Conservation (phyloP, 1,139 yeast species). For the Ogataea hybrid region DNA sequence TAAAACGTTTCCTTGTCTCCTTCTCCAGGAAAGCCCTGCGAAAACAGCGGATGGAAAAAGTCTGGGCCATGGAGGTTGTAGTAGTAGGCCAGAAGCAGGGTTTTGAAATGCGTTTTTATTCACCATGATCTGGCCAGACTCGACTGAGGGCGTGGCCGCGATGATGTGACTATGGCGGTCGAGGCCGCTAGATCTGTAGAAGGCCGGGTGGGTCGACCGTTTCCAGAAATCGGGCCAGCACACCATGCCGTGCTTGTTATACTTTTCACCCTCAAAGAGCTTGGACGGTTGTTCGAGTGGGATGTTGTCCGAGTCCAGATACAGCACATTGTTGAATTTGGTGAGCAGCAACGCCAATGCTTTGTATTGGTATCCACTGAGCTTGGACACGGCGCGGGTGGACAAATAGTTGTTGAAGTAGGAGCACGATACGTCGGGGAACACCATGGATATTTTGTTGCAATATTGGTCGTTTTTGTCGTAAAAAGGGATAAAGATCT, state of each 20-base stretch:
- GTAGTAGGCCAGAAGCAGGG: slow-evolving; percentile 29
- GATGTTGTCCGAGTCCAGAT: slow-evolving; percentile 68
- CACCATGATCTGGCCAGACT: slow-evolving; percentile 32
- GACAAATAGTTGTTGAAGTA: slow-evolving; percentile 27
- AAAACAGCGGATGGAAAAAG: slow-evolving; percentile 31
- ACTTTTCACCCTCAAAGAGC: slow-evolving; percentile 42
- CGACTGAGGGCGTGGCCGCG: slow-evolving; percentile 30
- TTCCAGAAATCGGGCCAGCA: slow-evolving; percentile 78
- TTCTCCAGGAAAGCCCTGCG: slow-evolving; percentile 34
- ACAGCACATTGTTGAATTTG: slow-evolving; percentile 57
- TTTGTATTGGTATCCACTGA: slow-evolving; percentile 59
- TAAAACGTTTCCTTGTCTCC: slow-evolving; percentile 34
- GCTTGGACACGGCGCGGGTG: slow-evolving; percentile 10
- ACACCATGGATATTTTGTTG: slow-evolving; percentile 25
- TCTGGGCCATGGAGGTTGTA: slow-evolving; percentile 32
- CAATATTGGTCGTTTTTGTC: slow-evolving; percentile 25
- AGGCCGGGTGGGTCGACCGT: slow-evolving; percentile 56
- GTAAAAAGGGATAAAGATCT: slow-evolving; percentile 27
- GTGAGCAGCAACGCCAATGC: slow-evolving; percentile 61
- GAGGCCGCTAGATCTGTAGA: slow-evolving; percentile 25
- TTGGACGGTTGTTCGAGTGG: slow-evolving; percentile 54
- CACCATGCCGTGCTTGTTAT: slow-evolving; percentile 37
- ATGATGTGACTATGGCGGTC: slow-evolving; percentile 20
- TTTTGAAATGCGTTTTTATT: slow-evolving; percentile 30
- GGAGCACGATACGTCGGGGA: slow-evolving; percentile 26